Evolutionary conservation across 768 basidiomycete species (phyloP).

Genomic region (Psilocybe subaeruginosa): DNA sequence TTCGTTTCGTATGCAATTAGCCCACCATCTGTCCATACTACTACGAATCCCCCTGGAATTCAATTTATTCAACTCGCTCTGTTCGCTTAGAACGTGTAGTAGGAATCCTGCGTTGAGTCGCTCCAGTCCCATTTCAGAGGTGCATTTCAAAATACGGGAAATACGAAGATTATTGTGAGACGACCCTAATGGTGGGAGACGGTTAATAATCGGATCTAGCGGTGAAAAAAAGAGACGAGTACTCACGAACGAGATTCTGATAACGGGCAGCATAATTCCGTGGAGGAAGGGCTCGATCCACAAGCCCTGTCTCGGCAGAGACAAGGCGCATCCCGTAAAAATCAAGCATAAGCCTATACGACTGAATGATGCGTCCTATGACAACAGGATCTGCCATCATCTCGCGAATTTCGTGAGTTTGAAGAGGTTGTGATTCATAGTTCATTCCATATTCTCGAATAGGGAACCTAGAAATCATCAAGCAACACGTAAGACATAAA

Average conservation of each 20-base stretch:
- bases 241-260: constrained; percentile 68
- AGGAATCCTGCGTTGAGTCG: constrained; percentile 67
- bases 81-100: constrained; percentile 69
- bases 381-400: constrained; percentile 56
- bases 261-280: constrained; percentile 58
- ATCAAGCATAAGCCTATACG: constrained; percentile 77
- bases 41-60: constrained; percentile 46
- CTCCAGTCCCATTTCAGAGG: constrained; percentile 73
- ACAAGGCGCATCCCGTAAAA: constrained; percentile 79
- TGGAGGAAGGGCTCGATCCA: constrained; percentile 53
- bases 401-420: constrained; percentile 59
- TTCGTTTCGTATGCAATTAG: constrained; percentile 69
- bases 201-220: constrained; percentile 22
- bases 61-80: constrained; percentile 60
- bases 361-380: constrained; percentile 52
- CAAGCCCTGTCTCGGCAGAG: constrained; percentile 57
- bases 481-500: background rate
- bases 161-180: constrained; percentile 80
- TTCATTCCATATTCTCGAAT: constrained; percentile 79
- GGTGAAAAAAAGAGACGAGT: background rate
- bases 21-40: constrained; percentile 84
- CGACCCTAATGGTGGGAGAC: constrained; percentile 43
- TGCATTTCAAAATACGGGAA: constrained; percentile 75
- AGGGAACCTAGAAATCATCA: constrained; percentile 53
- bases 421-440: constrained; percentile 64